These are phyloP conservation scores for Pinus tabuliformis DNA, from an alignment of 75 land plant genomes.

Conservation along the genomic window DNA sequence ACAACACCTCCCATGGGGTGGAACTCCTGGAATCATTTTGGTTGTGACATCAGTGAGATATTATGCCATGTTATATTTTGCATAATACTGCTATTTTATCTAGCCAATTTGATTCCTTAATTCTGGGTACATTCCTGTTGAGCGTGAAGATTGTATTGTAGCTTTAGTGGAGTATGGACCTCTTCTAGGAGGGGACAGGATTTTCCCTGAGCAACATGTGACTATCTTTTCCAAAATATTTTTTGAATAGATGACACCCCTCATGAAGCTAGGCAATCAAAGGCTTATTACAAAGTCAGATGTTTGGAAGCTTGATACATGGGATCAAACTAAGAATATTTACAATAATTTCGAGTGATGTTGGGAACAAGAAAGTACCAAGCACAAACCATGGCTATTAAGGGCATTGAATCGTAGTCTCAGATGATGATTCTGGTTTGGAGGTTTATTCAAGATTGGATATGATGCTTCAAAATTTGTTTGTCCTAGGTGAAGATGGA, in stretches of 20 bases:
- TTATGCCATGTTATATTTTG: constrained; percentile 51
- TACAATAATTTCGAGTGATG: constrained; percentile 51
- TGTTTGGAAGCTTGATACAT: constrained; percentile 81
- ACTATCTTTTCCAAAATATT: constrained; percentile 52
- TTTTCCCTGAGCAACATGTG: constrained; percentile 80
- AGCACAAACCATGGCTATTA: constrained; percentile 81
- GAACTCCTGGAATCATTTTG: too few species aligned
- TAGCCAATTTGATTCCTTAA: constrained; percentile 64
- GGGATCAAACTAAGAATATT: constrained; percentile 77
- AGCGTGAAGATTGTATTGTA: constrained; percentile 13
- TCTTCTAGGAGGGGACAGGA: constrained; percentile 60
- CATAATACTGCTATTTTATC: constrained; percentile 45
- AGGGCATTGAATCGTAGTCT: constrained; percentile 64
- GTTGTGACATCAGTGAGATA: too few species aligned
- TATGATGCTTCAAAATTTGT: too few species aligned
- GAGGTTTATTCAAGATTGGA: too few species aligned
- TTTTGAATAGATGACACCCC: constrained; percentile 83
- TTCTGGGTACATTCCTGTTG: constrained; percentile 51
- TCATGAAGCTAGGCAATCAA: constrained; percentile 72
- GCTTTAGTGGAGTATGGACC: constrained; percentile 52
- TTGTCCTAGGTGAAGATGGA: too few species aligned
- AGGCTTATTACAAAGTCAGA: constrained; percentile 70
- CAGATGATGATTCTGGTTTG: constrained; percentile 49
- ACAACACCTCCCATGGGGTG: too few species aligned
- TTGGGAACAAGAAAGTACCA: constrained; percentile 66